These are phyloP conservation scores for Rhodotorula sp. DNA, from an alignment of 1,284 basidiomycete species.

Conservation along the genomic window DNA sequence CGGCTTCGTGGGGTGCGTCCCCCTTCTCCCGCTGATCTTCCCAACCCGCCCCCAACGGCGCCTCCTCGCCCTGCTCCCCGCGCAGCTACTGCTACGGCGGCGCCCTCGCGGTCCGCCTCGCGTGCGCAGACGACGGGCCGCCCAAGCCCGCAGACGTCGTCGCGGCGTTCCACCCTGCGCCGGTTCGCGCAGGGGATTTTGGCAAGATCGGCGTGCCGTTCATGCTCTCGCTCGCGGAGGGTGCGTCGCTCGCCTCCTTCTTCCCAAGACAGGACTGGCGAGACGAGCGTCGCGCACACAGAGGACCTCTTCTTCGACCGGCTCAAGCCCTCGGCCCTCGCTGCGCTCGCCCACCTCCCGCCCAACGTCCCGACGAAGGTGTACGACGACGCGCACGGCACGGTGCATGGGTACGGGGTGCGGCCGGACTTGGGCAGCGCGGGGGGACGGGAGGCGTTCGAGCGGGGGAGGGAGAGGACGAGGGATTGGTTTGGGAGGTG, in stretches of 20 bases:
- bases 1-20: constrained; percentile 18
- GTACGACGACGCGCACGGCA: constrained; percentile 2
- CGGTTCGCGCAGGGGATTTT: neutral
- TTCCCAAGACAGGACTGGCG: too few species aligned
- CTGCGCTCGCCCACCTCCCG: neutral
- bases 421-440: constrained; percentile 1
- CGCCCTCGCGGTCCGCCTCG: constrained; percentile 8
- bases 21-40: neutral
- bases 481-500: constrained; percentile 5
- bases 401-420: constrained; percentile 9
- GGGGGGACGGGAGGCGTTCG: constrained; percentile 2
- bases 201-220: neutral
- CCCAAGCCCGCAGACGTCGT: constrained; percentile 6
- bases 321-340: neutral
- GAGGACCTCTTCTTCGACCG: constrained; percentile 21
- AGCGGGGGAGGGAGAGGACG: neutral
- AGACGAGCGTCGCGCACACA: neutral
- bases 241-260: neutral
- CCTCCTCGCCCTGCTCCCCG: neutral
- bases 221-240: constrained; percentile 7
- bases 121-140: neutral
- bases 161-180: constrained; percentile 14
- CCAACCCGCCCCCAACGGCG: neutral
- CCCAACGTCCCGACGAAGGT: neutral
- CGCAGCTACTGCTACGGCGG: constrained; percentile 11